A percentile compares a stretch with the other conserved stretches of the same genome.
Evolutionary conservation across 1,284 basidiomycete species (phyloP).

Genomic region (Cryptococcus hybrid): DNA sequence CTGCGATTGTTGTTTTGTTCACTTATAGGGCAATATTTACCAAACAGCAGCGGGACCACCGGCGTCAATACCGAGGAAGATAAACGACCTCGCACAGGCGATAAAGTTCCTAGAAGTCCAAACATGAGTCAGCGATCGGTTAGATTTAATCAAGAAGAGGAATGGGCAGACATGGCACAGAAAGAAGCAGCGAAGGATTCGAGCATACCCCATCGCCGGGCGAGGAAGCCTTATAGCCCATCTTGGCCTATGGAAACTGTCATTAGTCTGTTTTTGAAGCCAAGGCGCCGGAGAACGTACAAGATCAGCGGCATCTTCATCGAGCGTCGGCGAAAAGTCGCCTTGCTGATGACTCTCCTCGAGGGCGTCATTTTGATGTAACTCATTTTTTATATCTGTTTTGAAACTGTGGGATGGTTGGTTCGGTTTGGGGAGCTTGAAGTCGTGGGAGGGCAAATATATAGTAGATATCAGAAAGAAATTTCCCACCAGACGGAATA

Average conservation of each 20-base stretch:
- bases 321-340: background rate
- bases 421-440: too few species aligned
- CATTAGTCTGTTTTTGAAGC: background rate
- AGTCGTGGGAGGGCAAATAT: too few species aligned
- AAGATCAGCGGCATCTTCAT: slow-evolving; percentile 5
- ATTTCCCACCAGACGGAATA: too few species aligned
- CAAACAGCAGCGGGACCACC: slow-evolving; percentile 76
- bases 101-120: slow-evolving; percentile 15
- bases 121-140: background rate
- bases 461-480: too few species aligned
- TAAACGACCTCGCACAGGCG: slow-evolving; percentile 59
- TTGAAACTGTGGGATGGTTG: too few species aligned
- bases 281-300: background rate
- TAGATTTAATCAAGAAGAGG: background rate
- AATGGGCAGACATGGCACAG: slow-evolving; percentile 14
- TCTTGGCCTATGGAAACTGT: background rate
- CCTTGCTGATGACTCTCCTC: too few species aligned
- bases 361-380: too few species aligned
- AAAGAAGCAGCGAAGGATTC: slow-evolving; percentile 23
- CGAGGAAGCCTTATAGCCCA: slow-evolving; percentile 21
- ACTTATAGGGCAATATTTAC: slow-evolving; percentile 10
- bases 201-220: slow-evolving; percentile 15
- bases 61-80: slow-evolving; percentile 76
- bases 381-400: too few species aligned
- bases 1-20: background rate